Evolutionary conservation across 257 asterid species (phyloP), one percentile per base, ranked within the genome.

Genomic region (Forsythia viridissima): DNA sequence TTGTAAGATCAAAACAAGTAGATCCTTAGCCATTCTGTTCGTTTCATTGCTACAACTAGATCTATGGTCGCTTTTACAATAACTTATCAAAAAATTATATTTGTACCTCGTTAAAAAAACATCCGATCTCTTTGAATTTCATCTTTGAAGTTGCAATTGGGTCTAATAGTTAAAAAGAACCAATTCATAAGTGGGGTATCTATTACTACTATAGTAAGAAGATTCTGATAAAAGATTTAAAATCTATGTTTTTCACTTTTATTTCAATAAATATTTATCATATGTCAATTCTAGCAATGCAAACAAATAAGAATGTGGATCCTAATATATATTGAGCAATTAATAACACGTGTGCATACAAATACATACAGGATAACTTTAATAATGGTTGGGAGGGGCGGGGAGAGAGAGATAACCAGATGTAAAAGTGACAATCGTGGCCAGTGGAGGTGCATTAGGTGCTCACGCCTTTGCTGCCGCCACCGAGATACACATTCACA

Each of bases 391-490:
- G 34, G 34, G 79, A 73, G 38, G 74, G 24, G 73, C 11, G 41
- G 11, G 61, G n/a, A 73, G 70, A 74, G 3, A 51, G 46, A 61
- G 52, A 66, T 71, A 30, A 95, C 99, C 99, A 77, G 82, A 95
- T 95, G 83, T 86, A 93, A 76, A 98, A 88, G 78, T 88, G 97
- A 37, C 91, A 91, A 59, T 81, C 84, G 34, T 30, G 34, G 75
- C 70, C 84, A 12, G 76, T 63, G 43, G 34, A 30, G 34, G 34
- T 30, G 34, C 34, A 1, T 30, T 90, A 66, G 82, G 91, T 88
- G 76, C 86, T 83, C 82, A 95, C 72, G 84, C 99, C 99, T 84
- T 95, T 98, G 81, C 97, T 93, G 78, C 99, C 99, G 43, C 98
- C 99, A 30, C 34, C 34, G 2, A 30, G 34, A 30, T 30, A 30